These are phyloP conservation scores for Suillus plorans DNA, from an alignment of 768 basidiomycete genomes.

Conservation along the genomic window DNA sequence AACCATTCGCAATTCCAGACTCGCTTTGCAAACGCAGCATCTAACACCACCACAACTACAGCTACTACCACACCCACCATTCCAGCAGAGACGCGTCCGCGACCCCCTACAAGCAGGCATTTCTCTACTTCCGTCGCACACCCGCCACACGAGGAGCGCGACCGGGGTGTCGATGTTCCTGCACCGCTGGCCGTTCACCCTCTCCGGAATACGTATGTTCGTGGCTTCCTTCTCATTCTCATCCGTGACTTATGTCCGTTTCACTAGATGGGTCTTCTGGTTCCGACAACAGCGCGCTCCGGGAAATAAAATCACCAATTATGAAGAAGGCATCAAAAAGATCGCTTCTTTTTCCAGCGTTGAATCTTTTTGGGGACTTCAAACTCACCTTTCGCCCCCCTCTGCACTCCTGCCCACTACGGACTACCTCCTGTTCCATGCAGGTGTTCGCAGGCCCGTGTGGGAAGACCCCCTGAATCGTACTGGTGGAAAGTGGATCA, in stretches of 20 bases:
- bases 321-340: conserved; percentile 94
- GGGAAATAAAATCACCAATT: conserved; percentile 85
- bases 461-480: conserved; percentile 95
- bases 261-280: conserved; percentile 83
- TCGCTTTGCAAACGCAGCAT: conserved; percentile 29
- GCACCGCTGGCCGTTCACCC: conserved; percentile 56
- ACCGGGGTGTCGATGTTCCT: conserved; percentile 31
- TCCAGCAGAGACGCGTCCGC: conserved; percentile 32
- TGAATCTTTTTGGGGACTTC: conserved; percentile 94
- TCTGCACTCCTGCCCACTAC: conserved; percentile 85
- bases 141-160: conserved; percentile 12
- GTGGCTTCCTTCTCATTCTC: conserved; percentile 32
- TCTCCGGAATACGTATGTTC: conserved; percentile 87
- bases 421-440: conserved; percentile 91
- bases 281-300: conserved; percentile 89
- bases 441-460: conserved; percentile 80
- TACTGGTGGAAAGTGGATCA: conserved; percentile 91
- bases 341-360: conserved; percentile 91
- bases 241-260: conserved; percentile 10
- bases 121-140: conserved; percentile 65
- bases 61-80: conserved; percentile 19
- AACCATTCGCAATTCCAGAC: conserved; percentile 71
- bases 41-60: neutral
- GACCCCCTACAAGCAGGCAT: conserved; percentile 65
- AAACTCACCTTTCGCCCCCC: conserved; percentile 88